Conservation (phyloP, 1,284 basidiomycete species). For the Leccinum subrobustum region DNA sequence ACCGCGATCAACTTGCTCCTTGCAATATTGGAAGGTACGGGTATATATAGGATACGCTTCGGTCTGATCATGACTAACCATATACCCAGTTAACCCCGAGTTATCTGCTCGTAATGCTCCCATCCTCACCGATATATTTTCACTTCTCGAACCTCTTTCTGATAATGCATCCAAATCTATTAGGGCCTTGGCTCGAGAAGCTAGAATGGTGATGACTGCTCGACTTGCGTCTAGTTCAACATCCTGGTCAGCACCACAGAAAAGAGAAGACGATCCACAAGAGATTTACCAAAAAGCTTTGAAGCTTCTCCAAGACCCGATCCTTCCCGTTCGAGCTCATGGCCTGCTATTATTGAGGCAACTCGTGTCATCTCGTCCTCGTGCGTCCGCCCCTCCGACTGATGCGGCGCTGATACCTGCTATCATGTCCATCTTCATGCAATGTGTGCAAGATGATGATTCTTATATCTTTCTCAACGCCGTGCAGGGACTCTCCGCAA, state of each 20-base stretch:
- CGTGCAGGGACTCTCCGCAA: constrained; percentile 82
- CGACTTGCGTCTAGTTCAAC: constrained; percentile 52
- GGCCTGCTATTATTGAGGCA: constrained; percentile 83
- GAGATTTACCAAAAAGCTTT: constrained; percentile 86
- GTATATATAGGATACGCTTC: neutral
- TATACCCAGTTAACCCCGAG: constrained; percentile 58
- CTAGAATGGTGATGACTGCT: constrained; percentile 78
- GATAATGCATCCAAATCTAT: constrained; percentile 16
- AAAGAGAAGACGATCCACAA: constrained; percentile 43
- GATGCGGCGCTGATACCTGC: constrained; percentile 70
- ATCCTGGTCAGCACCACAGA: constrained; percentile 27
- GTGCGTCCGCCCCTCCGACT: constrained; percentile 19
- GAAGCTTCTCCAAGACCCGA: constrained; percentile 85
- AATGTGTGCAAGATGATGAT: constrained; percentile 88
- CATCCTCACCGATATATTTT: constrained; percentile 69
- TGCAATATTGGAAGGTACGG: constrained; percentile 77
- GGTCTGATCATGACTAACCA: constrained; percentile 7
- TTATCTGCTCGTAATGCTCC: constrained; percentile 63
- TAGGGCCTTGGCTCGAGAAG: constrained; percentile 65
- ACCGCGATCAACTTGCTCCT: constrained; percentile 79
- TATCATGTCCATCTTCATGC: constrained; percentile 86
- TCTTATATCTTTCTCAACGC: constrained; percentile 95
- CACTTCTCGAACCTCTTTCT: constrained; percentile 59
- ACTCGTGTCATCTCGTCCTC: constrained; percentile 52
- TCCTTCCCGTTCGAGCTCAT: constrained; percentile 94